Evolutionary conservation across 2,329 filamentous ascomycete species (phyloP).

Genomic region (Paracamarosporium sp.): DNA sequence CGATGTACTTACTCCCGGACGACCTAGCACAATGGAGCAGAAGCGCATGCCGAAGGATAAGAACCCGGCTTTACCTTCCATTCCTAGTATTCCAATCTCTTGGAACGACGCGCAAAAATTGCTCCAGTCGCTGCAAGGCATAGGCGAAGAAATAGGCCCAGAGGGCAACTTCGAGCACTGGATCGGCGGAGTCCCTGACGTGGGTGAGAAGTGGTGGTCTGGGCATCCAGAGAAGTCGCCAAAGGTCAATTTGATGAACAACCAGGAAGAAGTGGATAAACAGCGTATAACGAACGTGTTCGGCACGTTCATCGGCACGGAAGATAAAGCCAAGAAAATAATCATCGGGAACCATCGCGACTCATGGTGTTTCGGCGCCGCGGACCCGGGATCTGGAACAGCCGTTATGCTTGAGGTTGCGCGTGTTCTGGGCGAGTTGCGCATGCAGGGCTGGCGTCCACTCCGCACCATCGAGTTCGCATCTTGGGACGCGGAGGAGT

Average conservation of each 20-base stretch:
- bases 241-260: constrained; percentile 80
- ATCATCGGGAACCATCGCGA: constrained; percentile 94
- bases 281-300: constrained; percentile 94
- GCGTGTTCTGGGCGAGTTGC: constrained; percentile 81
- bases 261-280: constrained; percentile 81
- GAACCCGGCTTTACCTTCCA: constrained; percentile 75
- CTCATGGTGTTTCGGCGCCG: constrained; percentile 87
- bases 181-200: constrained; percentile 7
- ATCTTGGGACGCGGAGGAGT: constrained; percentile 94
- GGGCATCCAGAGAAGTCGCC: constrained; percentile 75
- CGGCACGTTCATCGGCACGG: constrained; percentile 81
- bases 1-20: constrained; percentile 91
- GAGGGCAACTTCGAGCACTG: constrained; percentile 45
- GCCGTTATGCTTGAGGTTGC: constrained; percentile 90
- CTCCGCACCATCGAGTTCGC: constrained; percentile 95
- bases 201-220: constrained; percentile 76
- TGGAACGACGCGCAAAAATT: constrained; percentile 88
- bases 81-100: constrained; percentile 87
- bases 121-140: constrained; percentile 75
- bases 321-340: constrained; percentile 82
- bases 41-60: constrained; percentile 73
- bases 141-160: constrained; percentile 68
- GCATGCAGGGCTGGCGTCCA: constrained; percentile 82
- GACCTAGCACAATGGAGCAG: constrained; percentile 71
- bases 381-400: constrained; percentile 83